These are phyloP conservation scores for Kluyveromyces sp. DNA, from an alignment of 1,139 yeast species.

Conservation along the genomic window DNA sequence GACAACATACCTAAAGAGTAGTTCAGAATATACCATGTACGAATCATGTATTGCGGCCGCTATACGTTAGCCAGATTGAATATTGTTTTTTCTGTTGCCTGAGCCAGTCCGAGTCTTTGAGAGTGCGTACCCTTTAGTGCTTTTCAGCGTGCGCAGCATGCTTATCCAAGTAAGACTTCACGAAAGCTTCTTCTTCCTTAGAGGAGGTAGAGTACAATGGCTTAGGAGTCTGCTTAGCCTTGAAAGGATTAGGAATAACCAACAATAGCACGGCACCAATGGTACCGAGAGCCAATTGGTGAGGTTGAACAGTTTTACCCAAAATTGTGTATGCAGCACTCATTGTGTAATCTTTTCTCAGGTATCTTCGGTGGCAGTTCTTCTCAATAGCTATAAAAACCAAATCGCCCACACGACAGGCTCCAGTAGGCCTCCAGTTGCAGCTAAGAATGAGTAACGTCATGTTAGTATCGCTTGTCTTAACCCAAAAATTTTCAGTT, in stretches of 20 bases:
- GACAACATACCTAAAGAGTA: not conserved
- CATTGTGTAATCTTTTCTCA: constrained; percentile 37
- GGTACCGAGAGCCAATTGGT: constrained; percentile 64
- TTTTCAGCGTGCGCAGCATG: constrained; percentile 10
- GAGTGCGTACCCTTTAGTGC: constrained; percentile 6
- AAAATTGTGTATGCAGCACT: constrained; percentile 74
- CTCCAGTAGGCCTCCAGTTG: too few relatives aligned
- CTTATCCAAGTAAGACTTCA: constrained; percentile 38
- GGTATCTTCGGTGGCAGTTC: not conserved
- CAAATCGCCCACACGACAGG: too few relatives aligned
- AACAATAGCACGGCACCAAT: constrained; percentile 53
- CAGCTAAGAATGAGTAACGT: not conserved
- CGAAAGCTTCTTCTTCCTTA: constrained; percentile 84
- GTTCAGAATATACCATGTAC: not conserved
- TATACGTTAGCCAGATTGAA: not conserved
- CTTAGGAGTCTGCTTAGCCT: constrained; percentile 47
- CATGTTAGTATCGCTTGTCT: not conserved
- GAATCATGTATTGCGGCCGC: not conserved
- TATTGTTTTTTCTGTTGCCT: not conserved
- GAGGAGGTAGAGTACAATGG: constrained; percentile 72
- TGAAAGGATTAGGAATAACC: constrained; percentile 69
- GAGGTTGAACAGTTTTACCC: constrained; percentile 72
- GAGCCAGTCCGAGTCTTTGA: not conserved
- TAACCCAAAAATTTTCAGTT: not conserved
- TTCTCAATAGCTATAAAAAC: too few relatives aligned